These are phyloP conservation scores for Linum usitatissimum DNA, from an alignment of 345 rosid genomes.

Conservation along the genomic window DNA sequence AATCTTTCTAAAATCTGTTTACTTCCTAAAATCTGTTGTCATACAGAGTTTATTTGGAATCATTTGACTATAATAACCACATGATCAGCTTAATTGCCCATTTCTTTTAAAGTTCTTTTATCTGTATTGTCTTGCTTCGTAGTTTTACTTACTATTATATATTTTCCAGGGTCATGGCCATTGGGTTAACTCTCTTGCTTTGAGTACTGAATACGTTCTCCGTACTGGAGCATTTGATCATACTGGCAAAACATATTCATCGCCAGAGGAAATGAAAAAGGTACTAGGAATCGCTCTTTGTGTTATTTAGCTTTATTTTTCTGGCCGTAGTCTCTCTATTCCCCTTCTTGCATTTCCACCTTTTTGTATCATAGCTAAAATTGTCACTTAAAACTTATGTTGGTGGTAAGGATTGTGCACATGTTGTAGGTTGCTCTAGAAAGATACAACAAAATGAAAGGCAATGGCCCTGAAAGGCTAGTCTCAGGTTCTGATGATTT, in stretches of 20 bases:
- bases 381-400: not conserved
- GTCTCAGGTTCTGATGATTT: constrained; percentile 95
- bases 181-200: constrained; percentile 95
- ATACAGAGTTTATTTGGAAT: not conserved
- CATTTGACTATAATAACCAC: not conserved
- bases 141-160: not conserved
- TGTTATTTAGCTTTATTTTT: not conserved
- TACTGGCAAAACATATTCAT: constrained; percentile 63
- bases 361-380: not conserved
- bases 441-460: constrained; percentile 73
- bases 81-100: not conserved
- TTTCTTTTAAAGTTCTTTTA: not conserved
- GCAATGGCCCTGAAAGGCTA: constrained; percentile 73
- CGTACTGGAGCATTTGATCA: constrained; percentile 96
- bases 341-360: not conserved
- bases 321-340: not conserved
- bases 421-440: constrained; percentile 58
- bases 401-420: constrained; percentile 7
- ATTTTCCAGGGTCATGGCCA: constrained; percentile 81
- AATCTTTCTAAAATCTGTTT: too few species aligned
- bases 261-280: constrained; percentile 76
- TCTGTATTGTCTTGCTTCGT: not conserved
- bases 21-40: not conserved
- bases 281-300: constrained; percentile 19
- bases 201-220: constrained; percentile 90